Conservation (phyloP, 306 rosid genomes). For the Trifolium dubium region DNA sequence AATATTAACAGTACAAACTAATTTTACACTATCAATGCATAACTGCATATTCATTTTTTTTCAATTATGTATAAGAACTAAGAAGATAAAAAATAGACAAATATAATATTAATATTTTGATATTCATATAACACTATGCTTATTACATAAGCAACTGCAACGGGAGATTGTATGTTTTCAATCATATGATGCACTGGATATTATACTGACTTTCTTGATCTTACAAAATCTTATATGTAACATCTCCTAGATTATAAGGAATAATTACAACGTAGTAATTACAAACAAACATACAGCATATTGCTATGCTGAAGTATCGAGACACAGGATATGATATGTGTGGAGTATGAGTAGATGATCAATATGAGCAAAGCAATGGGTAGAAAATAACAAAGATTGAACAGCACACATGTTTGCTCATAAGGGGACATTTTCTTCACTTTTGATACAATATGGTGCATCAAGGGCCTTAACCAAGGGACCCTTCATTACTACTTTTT, state of each 20-base stretch:
- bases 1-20: too few species aligned
- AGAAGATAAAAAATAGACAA: too few species aligned
- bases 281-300: slow-evolving; percentile 16
- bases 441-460: slow-evolving; percentile 44
- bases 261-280: slow-evolving; percentile 13
- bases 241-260: not conserved
- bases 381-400: slow-evolving; percentile 49
- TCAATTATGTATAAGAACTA: too few species aligned
- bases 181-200: not conserved
- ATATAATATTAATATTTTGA: too few species aligned
- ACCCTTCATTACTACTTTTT: slow-evolving; percentile 31
- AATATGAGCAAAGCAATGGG: slow-evolving; percentile 45
- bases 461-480: slow-evolving; percentile 38
- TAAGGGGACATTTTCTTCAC: slow-evolving; percentile 46
- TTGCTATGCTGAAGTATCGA: slow-evolving; percentile 29
- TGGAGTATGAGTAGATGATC: slow-evolving; percentile 68
- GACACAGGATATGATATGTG: slow-evolving; percentile 42
- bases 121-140: not conserved
- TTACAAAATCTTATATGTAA: slow-evolving; percentile 1
- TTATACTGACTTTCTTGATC: not conserved
- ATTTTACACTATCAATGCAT: too few species aligned
- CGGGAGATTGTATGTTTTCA: too few species aligned
- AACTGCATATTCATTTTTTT: too few species aligned
- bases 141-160: not conserved
- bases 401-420: slow-evolving; percentile 55